phyloP scores from a whole-genome alignment of 495 filamentous ascomycete genomes.

The Talaromyces nanjingensis region DNA sequence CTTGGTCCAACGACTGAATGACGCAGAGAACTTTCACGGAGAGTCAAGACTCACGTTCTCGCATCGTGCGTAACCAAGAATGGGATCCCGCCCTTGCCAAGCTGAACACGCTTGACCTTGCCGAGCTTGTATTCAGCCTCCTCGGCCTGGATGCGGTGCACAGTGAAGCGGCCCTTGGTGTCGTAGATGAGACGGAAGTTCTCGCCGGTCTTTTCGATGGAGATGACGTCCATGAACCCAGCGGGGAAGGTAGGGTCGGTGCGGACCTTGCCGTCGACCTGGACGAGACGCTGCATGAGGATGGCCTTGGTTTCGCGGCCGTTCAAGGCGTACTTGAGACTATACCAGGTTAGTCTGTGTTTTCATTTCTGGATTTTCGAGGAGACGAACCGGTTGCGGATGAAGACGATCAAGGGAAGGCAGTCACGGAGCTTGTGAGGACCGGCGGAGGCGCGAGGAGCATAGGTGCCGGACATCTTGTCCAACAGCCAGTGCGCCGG shows the following conservation, averaged over 20 bases:
- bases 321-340: slow-evolving; percentile 99
- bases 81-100: slow-evolving; percentile 98
- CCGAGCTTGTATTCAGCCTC: slow-evolving; percentile 99
- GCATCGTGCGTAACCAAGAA: slow-evolving; percentile 99
- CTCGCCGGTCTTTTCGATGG: slow-evolving; percentile 98
- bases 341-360: slow-evolving; percentile 25
- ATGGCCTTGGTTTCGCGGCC: slow-evolving; percentile 94
- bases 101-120: slow-evolving; percentile 99
- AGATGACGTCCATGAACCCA: slow-evolving; percentile 99
- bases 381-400: slow-evolving; percentile 67
- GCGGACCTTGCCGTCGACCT: slow-evolving; percentile 99
- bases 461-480: slow-evolving; percentile 97
- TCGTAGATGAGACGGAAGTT: slow-evolving; percentile 99
- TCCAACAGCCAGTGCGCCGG: slow-evolving; percentile 99
- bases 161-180: slow-evolving; percentile 99
- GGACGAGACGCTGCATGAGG: slow-evolving; percentile 98
- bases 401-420: slow-evolving; percentile 98
- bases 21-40: slow-evolving; percentile 63
- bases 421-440: slow-evolving; percentile 99
- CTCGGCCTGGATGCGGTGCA: slow-evolving; percentile 95
- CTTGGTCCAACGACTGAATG: slow-evolving; percentile 99
- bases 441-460: slow-evolving; percentile 90
- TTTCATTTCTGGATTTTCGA: background rate
- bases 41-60: slow-evolving; percentile 86
- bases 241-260: slow-evolving; percentile 96